These are phyloP conservation scores for Taxillus chinensis DNA, from an alignment of 164 flowering plant species.

Conservation along the genomic window DNA sequence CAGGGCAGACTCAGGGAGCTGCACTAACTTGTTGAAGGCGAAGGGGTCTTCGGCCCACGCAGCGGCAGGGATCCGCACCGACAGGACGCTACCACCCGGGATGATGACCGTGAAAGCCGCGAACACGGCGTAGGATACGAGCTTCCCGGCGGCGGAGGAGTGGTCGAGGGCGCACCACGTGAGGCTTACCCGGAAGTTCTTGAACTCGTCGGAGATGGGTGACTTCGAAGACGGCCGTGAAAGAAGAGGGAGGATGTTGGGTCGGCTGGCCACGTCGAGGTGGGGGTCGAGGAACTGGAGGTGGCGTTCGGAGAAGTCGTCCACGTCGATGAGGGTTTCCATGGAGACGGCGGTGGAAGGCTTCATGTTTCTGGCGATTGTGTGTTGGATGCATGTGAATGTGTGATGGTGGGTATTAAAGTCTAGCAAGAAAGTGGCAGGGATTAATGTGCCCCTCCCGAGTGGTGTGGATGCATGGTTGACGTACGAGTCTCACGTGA, in stretches of 20 bases:
- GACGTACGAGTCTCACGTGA: too few relatives aligned
- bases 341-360: too few relatives aligned
- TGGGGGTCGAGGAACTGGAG: too few relatives aligned
- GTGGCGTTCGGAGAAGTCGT: slow-evolving; percentile 15
- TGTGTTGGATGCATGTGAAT: too few relatives aligned
- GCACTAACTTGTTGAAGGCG: slow-evolving; percentile 37
- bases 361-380: too few relatives aligned
- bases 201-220: slow-evolving; percentile 30
- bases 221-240: slow-evolving; percentile 20
- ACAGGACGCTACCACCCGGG: slow-evolving; percentile 22
- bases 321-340: too few relatives aligned
- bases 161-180: slow-evolving; percentile 61
- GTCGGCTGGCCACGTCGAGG: too few relatives aligned
- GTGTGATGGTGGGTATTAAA: too few relatives aligned
- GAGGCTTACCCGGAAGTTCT: slow-evolving; percentile 32
- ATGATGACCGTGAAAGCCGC: slow-evolving; percentile 14
- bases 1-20: slow-evolving; percentile 50
- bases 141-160: slow-evolving; percentile 25
- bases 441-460: too few relatives aligned
- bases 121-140: slow-evolving; percentile 22
- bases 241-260: neutral
- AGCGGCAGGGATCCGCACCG: slow-evolving; percentile 18
- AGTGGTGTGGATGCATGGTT: too few relatives aligned
- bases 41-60: slow-evolving; percentile 10
- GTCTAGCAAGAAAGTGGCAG: too few relatives aligned